A percentile compares a stretch with the other conserved stretches of the same genome.
These are phyloP conservation scores for Anthracocystis panici-leucophaei DNA, from an alignment of 1,284 basidiomycete genomes.

Conservation along the genomic window DNA sequence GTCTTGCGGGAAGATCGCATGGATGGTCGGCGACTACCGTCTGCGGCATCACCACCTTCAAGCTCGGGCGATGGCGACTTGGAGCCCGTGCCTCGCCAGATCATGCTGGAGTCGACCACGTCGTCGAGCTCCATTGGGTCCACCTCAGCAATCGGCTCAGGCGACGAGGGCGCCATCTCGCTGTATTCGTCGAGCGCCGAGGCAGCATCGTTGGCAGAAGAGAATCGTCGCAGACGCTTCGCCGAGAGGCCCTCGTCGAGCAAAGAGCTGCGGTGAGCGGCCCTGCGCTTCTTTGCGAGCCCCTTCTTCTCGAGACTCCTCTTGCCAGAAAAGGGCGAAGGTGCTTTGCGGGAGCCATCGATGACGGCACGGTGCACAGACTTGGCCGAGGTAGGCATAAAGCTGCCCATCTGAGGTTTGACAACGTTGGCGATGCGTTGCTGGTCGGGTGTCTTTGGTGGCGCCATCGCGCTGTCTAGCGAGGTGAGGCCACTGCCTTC, in stretches of 20 bases:
- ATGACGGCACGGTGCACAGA: constrained; percentile 68
- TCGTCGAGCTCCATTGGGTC: constrained; percentile 67
- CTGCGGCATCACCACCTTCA: constrained; percentile 18
- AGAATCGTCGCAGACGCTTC: constrained; percentile 58
- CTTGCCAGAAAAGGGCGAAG: constrained; percentile 63
- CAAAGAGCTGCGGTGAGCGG: constrained; percentile 32
- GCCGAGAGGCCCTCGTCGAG: constrained; percentile 46
- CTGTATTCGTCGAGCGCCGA: constrained; percentile 50
- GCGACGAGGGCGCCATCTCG: constrained; percentile 55
- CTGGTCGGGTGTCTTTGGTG: constrained; percentile 45
- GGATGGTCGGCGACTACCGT: constrained; percentile 28
- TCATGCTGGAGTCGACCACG: constrained; percentile 63
- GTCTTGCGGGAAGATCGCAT: constrained; percentile 28
- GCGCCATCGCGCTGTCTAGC: constrained; percentile 18
- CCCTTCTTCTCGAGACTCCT: constrained; percentile 57
- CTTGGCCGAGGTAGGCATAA: constrained; percentile 63
- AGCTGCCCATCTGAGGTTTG: constrained; percentile 65
- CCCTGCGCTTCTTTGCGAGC: constrained; percentile 54
- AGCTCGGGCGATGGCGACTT: constrained; percentile 48
- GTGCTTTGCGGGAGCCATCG: constrained; percentile 64
- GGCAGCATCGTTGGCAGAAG: constrained; percentile 46
- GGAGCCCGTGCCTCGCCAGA: constrained; percentile 53
- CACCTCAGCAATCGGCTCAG: constrained; percentile 43
- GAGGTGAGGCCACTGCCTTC: constrained; percentile 15
- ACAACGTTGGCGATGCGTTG: constrained; percentile 28